Evolutionary conservation across 176 grass and related monocot genomes (phyloP).

Genomic region (Chloris gayana): DNA sequence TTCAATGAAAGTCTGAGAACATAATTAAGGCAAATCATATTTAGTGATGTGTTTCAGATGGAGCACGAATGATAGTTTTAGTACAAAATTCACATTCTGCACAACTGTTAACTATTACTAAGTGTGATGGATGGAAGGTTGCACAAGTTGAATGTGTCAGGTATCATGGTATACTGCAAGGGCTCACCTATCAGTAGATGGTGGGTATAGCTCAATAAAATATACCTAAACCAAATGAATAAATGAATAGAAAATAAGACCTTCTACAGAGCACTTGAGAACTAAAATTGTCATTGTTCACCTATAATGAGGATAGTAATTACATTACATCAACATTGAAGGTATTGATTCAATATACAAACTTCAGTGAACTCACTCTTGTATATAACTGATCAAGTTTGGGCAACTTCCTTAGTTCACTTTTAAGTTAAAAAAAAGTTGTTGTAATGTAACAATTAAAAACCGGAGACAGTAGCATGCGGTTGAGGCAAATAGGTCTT

Average conservation of each 20-base stretch:
- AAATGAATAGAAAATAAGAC: neutral
- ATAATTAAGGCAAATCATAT: neutral
- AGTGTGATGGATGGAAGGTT: neutral
- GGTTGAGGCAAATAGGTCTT: neutral
- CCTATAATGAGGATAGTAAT: too few species aligned
- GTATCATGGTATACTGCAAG: neutral
- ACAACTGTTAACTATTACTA: conserved; percentile 1
- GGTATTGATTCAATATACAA: conserved; percentile 16
- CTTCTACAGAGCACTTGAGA: neutral
- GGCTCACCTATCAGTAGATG: neutral
- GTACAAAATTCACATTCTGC: neutral
- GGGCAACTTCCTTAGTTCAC: neutral
- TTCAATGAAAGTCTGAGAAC: neutral
- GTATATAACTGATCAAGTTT: neutral
- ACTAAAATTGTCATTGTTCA: neutral
- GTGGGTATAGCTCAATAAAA: neutral
- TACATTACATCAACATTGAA: too few species aligned
- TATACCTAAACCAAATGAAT: neutral
- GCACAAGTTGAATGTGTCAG: conserved; percentile 2
- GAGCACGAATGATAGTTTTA: neutral
- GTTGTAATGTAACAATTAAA: neutral
- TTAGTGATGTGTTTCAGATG: too few species aligned
- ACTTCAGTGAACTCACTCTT: neutral
- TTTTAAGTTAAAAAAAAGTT: neutral
- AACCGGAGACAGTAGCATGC: neutral